Evolutionary conservation across 176 grass and related monocot species (phyloP).

Genomic region (Triticum monococcum): DNA sequence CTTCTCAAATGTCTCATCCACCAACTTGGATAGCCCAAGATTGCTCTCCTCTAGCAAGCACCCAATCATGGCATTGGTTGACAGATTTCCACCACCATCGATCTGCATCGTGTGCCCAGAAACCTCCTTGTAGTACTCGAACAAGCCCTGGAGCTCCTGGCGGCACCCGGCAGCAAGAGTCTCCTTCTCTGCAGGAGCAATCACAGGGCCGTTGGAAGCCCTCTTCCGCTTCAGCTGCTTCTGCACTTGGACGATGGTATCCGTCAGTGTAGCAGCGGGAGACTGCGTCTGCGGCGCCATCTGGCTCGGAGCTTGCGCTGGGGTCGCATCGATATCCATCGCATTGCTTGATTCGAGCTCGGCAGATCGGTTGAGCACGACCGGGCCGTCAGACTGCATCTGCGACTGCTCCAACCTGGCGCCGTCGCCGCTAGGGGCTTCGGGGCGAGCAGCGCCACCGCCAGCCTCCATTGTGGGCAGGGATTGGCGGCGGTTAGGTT

Average conservation of each 20-base stretch:
- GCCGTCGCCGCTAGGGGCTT: not conserved
- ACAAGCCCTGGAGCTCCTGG: constrained; percentile 49
- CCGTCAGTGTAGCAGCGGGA: not conserved
- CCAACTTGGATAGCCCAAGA: constrained; percentile 66
- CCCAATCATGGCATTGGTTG: constrained; percentile 52
- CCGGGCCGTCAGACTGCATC: constrained; percentile 36
- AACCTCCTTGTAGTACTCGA: constrained; percentile 53
- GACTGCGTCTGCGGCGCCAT: not conserved
- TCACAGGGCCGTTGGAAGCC: constrained; percentile 35
- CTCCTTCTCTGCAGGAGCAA: constrained; percentile 52
- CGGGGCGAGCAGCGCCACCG: not conserved
- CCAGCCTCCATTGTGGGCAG: constrained; percentile 20
- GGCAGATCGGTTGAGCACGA: constrained; percentile 9
- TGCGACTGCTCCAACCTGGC: not conserved
- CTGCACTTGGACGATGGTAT: constrained; percentile 46
- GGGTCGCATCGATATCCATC: constrained; percentile 45
- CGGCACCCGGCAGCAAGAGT: constrained; percentile 33
- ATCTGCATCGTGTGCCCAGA: constrained; percentile 39
- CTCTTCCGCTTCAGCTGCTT: constrained; percentile 85
- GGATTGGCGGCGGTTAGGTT: not conserved
- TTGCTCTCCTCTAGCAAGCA: constrained; percentile 74
- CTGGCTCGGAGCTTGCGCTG: not conserved
- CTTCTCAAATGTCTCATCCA: constrained; percentile 50
- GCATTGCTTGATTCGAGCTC: constrained; percentile 23
- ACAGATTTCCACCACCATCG: constrained; percentile 27